Base-by-base conservation (phyloP, 192 early-diverging fungal genomes). In the Mortierella claussenii region DNA sequence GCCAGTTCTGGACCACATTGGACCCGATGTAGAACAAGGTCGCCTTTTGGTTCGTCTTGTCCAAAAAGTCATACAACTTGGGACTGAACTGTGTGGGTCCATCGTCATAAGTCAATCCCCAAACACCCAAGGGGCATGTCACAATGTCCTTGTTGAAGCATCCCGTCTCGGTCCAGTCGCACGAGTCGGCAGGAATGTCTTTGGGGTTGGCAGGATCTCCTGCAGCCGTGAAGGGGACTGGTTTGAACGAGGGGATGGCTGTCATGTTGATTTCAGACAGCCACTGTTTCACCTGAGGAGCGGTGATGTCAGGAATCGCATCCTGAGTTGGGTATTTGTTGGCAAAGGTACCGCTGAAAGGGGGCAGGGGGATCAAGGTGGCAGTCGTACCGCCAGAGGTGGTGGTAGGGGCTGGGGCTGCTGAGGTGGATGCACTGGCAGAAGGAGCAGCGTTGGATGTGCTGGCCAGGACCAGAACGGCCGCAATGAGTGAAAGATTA, bases 21-120 rank as follows among this genome's bases (percentile, higher is more conserved):
- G 64, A 63, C 1, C 84, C 84, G 27, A 86, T 80, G 51, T 81
- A 79, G 33, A 85, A 85, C 12, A 85, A n/a, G 1, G 84, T 85
- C 6, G 81, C 81, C 65, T 85, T 85, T 45, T 81, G 82, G 32
- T 83, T 47, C 1, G 67, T 69, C 15, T 58, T 69, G 36, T 86
- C 82, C 34, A 86, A 56, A 21, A 74, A 80, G 47, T 86, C 84
- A 37, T 86, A 86, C 18, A 86, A 48, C 34, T 80, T 51, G 0
- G 54, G 36, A 20, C 64, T 67, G 54, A 75, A 75, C 34, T 68
- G 30, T 3, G 84, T 82, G 7, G 37, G 37, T 7, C 37, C 37
- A 40, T 40, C 37, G 37, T 40, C 37, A 40, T 10, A 40, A 13
- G 37, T 40, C 13, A 40, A 10, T 10, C 8, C 37, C 37, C 37